Conservation (phyloP, 2,329 filamentous ascomycete genomes). For the Trichoderma semiorbis region DNA sequence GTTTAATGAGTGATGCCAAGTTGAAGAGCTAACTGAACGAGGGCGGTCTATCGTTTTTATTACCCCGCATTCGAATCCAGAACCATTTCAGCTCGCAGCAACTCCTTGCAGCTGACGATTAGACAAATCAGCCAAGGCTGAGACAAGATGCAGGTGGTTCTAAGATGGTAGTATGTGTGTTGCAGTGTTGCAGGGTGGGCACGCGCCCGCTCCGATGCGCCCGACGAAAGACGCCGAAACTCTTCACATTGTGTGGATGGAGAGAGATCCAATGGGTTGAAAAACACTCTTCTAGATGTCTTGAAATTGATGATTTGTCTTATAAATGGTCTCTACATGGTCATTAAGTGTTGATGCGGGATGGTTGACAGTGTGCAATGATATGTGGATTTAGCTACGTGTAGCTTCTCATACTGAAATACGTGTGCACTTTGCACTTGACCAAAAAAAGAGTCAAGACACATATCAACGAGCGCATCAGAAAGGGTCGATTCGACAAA, state of each 20-base stretch:
- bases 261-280: neutral
- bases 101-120: neutral
- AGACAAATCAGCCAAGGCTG: neutral
- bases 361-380: neutral
- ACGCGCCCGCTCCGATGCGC: neutral
- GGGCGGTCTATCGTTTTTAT: neutral
- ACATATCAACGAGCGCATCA: neutral
- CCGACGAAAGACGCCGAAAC: neutral
- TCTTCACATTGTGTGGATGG: neutral
- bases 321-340: neutral
- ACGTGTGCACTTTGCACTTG: neutral
- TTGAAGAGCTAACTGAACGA: neutral
- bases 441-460: neutral
- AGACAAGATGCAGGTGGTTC: neutral
- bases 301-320: neutral
- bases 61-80: neutral
- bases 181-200: neutral
- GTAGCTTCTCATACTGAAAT: neutral
- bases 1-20: neutral
- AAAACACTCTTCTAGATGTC: rapidly evolving
- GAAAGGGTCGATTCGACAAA: neutral
- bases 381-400: neutral
- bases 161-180: no score
- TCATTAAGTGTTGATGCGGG: neutral
- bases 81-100: neutral